Evolutionary conservation across 305 asterid genomes (phyloP).

Genomic region (Fraxinus ornus): DNA sequence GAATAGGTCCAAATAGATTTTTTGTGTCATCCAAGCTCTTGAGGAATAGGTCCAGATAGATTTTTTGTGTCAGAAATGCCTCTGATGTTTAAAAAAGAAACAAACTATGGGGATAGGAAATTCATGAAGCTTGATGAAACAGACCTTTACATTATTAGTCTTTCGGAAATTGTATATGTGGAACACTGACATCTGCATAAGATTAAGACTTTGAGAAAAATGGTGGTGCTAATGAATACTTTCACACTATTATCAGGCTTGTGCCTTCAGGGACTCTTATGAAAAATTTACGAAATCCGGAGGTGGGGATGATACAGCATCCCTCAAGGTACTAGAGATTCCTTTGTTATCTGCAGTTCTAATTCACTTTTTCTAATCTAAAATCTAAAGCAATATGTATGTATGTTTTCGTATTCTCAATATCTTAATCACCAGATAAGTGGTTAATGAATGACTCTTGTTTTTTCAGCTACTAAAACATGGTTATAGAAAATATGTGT

Average conservation of each 20-base stretch:
- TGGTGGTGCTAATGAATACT: background rate
- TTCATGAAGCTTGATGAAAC: background rate
- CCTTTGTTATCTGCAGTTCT: background rate
- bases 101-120: background rate
- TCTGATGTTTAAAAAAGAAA: background rate
- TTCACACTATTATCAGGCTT: conserved; percentile 60
- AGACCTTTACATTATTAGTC: background rate
- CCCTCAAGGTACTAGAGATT: conserved; percentile 73
- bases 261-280: conserved; percentile 95
- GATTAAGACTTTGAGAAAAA: background rate
- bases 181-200: background rate
- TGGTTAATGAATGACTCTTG: background rate
- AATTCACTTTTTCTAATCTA: background rate
- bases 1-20: too few relatives aligned
- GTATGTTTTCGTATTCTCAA: too few relatives aligned
- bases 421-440: background rate
- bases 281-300: conserved; percentile 97
- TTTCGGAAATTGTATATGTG: background rate
- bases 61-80: background rate
- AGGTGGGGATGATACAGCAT: conserved; percentile 75
- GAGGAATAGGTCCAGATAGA: too few relatives aligned
- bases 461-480: background rate
- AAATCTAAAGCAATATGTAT: background rate
- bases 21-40: too few relatives aligned
- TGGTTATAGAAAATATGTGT: too few relatives aligned